Conservation (phyloP, 192 early-diverging fungal species). For the Globomyces pollinis-pini region DNA sequence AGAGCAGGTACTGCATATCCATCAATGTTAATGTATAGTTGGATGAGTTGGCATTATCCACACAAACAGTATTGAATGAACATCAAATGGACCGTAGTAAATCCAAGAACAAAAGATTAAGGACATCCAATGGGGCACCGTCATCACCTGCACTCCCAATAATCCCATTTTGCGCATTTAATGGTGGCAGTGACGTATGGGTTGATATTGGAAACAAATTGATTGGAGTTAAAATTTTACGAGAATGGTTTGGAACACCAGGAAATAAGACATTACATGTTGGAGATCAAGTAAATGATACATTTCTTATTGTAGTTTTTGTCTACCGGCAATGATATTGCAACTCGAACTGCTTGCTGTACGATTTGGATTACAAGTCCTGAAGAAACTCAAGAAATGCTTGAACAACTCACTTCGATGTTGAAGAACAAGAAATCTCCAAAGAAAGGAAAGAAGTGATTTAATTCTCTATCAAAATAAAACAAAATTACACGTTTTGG, state of each 20-base stretch:
- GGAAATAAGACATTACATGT: slow-evolving; percentile 70
- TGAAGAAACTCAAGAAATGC: slow-evolving; percentile 68
- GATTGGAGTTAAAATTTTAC: slow-evolving; percentile 80
- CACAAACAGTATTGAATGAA: slow-evolving; percentile 12
- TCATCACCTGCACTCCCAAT: slow-evolving; percentile 1
- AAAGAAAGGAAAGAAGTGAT: neutral
- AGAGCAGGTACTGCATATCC: slow-evolving; percentile 3
- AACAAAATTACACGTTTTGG: too few relatives aligned
- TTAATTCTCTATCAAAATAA: neutral
- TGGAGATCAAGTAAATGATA: too few relatives aligned
- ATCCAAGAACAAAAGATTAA: slow-evolving; percentile 2
- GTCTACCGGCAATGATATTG: slow-evolving; percentile 84
- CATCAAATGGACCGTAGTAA: neutral
- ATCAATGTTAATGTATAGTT: slow-evolving; percentile 73
- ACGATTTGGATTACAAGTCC: slow-evolving; percentile 88
- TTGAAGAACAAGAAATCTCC: neutral
- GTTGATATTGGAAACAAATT: slow-evolving; percentile 93
- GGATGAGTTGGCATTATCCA: slow-evolving; percentile 77
- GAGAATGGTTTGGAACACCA: slow-evolving; percentile 50
- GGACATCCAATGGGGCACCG: neutral
- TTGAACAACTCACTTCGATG: slow-evolving; percentile 48
- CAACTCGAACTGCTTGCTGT: slow-evolving; percentile 74
- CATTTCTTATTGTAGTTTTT: too few relatives aligned
- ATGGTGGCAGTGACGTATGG: slow-evolving; percentile 86
- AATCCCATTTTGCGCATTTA: slow-evolving; percentile 89